Percentiles rank a stretch among this genome's conserved stretches.
These are phyloP conservation scores for Sporisorium graminicola DNA, from an alignment of 1,284 basidiomycete species.

Conservation along the genomic window DNA sequence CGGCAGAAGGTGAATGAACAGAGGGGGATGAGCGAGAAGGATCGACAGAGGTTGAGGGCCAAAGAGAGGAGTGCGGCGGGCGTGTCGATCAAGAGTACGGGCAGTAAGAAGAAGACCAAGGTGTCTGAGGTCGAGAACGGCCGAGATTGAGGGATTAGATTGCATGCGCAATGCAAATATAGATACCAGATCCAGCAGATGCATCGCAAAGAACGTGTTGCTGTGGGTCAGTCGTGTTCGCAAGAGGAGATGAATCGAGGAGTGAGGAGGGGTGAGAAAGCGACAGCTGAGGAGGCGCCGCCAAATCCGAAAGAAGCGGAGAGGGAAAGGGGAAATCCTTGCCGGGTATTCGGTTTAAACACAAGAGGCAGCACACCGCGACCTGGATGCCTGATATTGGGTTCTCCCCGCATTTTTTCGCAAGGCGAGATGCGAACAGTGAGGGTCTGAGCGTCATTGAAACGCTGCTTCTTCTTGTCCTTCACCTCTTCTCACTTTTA, in stretches of 20 bases:
- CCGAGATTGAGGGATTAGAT: neutral
- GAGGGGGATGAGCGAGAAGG: slow-evolving; percentile 26
- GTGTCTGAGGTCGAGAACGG: neutral
- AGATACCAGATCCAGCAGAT: neutral
- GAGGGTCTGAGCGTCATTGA: slow-evolving; percentile 18
- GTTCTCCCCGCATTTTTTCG: slow-evolving; percentile 19
- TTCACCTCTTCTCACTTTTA: too few species aligned
- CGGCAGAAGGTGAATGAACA: slow-evolving; percentile 19
- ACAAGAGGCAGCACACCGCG: slow-evolving; percentile 12
- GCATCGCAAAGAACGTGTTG: neutral
- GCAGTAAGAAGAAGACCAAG: slow-evolving; percentile 29
- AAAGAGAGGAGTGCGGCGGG: slow-evolving; percentile 28
- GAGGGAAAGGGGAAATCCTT: neutral
- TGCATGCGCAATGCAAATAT: neutral
- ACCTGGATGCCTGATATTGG: too few species aligned
- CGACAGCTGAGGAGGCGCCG: too few species aligned
- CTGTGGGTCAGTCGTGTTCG: neutral
- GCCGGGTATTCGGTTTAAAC: slow-evolving; percentile 1
- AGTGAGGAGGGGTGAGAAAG: neutral
- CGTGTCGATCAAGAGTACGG: slow-evolving; percentile 28
- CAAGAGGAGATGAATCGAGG: neutral
- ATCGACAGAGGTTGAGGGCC: slow-evolving; percentile 22
- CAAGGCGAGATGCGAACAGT: neutral
- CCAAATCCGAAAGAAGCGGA: slow-evolving; percentile 26
- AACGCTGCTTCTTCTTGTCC: neutral